phyloP scores from a whole-genome alignment of 306 rosid genomes.

The Echinosophora koreensis region DNA sequence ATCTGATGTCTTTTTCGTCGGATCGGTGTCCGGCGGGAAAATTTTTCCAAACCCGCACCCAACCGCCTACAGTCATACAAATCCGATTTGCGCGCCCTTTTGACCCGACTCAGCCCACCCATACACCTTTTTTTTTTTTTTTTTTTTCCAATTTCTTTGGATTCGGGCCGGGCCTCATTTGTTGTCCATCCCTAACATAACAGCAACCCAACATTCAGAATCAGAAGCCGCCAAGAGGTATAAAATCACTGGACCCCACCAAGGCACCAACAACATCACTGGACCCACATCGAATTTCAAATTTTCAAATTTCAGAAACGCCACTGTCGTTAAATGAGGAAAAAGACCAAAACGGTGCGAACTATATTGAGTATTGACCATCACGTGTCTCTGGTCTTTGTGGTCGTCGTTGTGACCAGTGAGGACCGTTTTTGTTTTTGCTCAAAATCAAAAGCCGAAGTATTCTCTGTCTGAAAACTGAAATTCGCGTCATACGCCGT shows the following conservation, averaged over 20 bases:
- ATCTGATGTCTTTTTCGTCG: no score
- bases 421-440: not conserved
- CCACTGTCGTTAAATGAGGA: constrained; percentile 4
- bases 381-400: not conserved
- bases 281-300: constrained; percentile 32
- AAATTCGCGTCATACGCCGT: constrained; percentile 21
- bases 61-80: no score
- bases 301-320: constrained; percentile 27
- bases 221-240: not conserved
- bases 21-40: no score
- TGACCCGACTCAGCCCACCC: no score
- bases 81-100: no score
- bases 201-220: not conserved
- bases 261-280: constrained; percentile 10
- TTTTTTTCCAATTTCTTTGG: no score
- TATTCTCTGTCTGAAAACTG: not conserved
- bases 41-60: no score
- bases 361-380: not conserved
- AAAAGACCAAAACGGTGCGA: constrained; percentile 35
- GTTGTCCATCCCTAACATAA: no score
- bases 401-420: not conserved
- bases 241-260: constrained; percentile 33
- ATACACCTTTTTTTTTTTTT: no score
- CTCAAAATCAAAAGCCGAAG: not conserved
- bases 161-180: no score